Conservation (phyloP, 805 yeast genomes). For the Scheffersomyces coipomensis region DNA sequence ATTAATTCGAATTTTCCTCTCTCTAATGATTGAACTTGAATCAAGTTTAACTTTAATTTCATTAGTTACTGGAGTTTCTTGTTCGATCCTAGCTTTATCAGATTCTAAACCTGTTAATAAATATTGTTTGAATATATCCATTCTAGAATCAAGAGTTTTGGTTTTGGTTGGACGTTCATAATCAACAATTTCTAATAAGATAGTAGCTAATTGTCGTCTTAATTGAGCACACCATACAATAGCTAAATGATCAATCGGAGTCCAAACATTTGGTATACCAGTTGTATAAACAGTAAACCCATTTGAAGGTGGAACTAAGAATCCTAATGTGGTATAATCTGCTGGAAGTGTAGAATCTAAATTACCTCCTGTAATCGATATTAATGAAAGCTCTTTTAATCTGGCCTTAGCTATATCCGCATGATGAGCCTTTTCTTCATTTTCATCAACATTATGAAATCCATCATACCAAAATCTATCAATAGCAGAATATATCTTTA, state of each 20-base stretch:
- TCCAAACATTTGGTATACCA: conserved; percentile 89
- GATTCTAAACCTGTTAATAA: conserved; percentile 61
- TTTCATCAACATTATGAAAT: conserved; percentile 25
- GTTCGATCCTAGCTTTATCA: too few species aligned
- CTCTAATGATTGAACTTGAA: conserved; percentile 12
- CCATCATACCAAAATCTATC: conserved; percentile 81
- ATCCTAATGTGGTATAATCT: conserved; percentile 77
- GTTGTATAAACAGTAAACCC: conserved; percentile 85
- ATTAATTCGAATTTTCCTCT: neutral
- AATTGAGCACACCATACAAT: conserved; percentile 95
- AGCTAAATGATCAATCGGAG: conserved; percentile 91
- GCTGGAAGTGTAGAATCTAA: conserved; percentile 81
- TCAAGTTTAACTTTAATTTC: conserved; percentile 15
- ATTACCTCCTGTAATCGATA: conserved; percentile 89
- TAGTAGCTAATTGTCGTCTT: conserved; percentile 57
- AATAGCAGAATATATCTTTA: conserved; percentile 68
- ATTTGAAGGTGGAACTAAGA: conserved; percentile 66
- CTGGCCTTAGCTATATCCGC: conserved; percentile 42
- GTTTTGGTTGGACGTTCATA: conserved; percentile 47
- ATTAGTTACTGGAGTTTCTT: conserved; percentile 16
- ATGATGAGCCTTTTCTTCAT: conserved; percentile 12
- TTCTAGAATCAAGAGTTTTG: conserved; percentile 50
- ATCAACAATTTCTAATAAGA: conserved; percentile 62
- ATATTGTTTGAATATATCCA: conserved; percentile 50
- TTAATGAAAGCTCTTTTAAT: conserved; percentile 57